Percentiles rank a stretch among this genome's conserved stretches.
Evolutionary conservation across 345 rosid species (phyloP).

Genomic region (Erodium maritimum): DNA sequence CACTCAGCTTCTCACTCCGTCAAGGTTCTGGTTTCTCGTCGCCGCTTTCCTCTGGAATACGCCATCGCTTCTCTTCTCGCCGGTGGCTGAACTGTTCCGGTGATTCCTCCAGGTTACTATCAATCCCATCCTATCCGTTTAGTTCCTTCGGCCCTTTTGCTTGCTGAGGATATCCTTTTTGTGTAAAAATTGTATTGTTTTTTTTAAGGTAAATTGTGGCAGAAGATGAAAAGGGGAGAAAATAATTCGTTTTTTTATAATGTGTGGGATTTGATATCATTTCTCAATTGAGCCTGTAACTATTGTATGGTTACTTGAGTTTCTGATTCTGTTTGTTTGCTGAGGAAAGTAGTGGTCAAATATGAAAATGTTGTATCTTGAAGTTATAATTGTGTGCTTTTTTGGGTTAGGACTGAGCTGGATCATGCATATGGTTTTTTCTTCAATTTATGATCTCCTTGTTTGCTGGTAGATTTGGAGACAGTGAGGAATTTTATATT

Average conservation of each 20-base stretch:
- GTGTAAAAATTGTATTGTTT: no score
- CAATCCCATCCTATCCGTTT: not conserved
- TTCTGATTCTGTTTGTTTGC: constrained; percentile 6
- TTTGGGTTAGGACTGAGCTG: no score
- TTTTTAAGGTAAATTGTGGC: not conserved
- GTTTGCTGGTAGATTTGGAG: no score
- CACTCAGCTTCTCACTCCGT: no score
- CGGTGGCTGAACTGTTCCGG: constrained; percentile 37
- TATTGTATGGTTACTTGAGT: not conserved
- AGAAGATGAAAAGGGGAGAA: not conserved
- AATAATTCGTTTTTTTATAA: not conserved
- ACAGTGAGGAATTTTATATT: no score
- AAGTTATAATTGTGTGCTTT: no score
- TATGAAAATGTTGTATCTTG: no score
- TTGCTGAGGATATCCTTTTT: no score
- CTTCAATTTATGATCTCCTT: no score
- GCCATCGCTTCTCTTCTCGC: constrained; percentile 52
- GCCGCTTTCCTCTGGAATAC: constrained; percentile 33
- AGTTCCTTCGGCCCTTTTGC: not conserved
- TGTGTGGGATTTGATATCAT: not conserved
- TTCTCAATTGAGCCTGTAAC: not conserved
- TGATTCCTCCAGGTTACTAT: constrained; percentile 1
- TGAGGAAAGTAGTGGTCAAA: not conserved
- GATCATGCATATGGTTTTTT: no score
- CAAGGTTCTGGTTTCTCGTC: no score